phyloP scores from a whole-genome alignment of 805 yeast species.

The Helenozyma rhizophorensis region DNA sequence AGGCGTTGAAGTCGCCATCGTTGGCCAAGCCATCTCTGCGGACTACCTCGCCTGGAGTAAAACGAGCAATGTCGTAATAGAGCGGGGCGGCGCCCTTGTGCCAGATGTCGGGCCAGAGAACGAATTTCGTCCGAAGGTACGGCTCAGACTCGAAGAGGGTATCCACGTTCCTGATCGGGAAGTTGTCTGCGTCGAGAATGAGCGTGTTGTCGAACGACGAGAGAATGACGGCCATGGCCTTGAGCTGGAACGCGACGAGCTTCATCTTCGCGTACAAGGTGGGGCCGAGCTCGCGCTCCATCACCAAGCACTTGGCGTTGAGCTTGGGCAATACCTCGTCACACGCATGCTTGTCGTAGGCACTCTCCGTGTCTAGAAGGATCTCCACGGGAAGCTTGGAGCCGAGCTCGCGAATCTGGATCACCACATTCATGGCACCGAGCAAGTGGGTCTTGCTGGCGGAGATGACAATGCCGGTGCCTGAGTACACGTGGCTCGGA shows the following conservation, averaged over 20 bases:
- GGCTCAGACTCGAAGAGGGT: conserved; percentile 19
- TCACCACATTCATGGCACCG: conserved; percentile 25
- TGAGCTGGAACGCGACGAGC: conserved; percentile 34
- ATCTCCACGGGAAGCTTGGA: conserved; percentile 42
- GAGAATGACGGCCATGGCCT: conserved; percentile 41
- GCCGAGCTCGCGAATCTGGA: conserved; percentile 38
- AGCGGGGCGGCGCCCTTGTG: conserved; percentile 19
- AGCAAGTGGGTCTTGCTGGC: conserved; percentile 25
- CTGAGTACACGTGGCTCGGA: conserved; percentile 20
- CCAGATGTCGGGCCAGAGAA: conserved; percentile 24
- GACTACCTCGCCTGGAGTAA: conserved; percentile 14
- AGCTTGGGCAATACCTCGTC: conserved; percentile 54
- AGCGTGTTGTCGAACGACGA: conserved; percentile 44
- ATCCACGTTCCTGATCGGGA: conserved; percentile 42
- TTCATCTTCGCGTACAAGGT: conserved; percentile 17
- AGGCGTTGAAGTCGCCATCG: conserved; percentile 19
- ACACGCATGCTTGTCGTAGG: conserved; percentile 46
- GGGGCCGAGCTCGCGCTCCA: conserved; percentile 47
- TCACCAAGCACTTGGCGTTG: conserved; percentile 63
- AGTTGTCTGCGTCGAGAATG: conserved; percentile 45
- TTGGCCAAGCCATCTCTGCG: conserved; percentile 28
- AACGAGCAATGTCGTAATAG: conserved; percentile 17
- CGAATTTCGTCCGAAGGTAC: conserved; percentile 11
- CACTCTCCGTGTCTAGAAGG: conserved; percentile 35
- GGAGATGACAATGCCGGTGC: conserved; percentile 34